phyloP scores from a whole-genome alignment of 1,284 basidiomycete genomes.

The Puccinia polysora region DNA sequence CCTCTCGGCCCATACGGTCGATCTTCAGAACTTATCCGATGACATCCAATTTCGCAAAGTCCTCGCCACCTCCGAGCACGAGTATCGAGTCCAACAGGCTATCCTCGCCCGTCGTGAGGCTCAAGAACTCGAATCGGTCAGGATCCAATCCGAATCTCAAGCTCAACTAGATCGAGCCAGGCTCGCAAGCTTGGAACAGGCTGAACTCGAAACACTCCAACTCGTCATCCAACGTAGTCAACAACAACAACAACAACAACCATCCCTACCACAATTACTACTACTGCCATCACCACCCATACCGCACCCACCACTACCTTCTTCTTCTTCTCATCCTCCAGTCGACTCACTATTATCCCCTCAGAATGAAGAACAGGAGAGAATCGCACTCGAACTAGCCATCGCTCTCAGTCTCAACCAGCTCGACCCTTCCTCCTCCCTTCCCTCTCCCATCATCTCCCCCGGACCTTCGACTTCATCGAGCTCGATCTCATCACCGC shows the following conservation, averaged over 20 bases:
- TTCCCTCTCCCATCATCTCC: too few species aligned
- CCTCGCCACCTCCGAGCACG: neutral
- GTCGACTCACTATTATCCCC: too few species aligned
- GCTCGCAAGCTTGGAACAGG: neutral
- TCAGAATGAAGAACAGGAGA: slow-evolving; percentile 6
- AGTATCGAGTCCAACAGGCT: neutral
- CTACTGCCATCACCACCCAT: too few species aligned
- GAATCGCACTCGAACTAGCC: slow-evolving; percentile 12
- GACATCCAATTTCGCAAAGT: neutral
- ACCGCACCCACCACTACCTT: too few species aligned
- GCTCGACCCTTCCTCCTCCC: neutral
- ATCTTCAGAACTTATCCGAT: too few species aligned
- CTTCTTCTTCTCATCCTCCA: too few species aligned
- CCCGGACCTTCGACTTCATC: too few species aligned
- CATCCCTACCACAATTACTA: neutral
- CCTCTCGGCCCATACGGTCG: too few species aligned
- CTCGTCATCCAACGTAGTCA: slow-evolving; percentile 12
- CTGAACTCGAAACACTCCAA: neutral
- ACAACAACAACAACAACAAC: neutral
- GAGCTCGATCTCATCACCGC: too few species aligned
- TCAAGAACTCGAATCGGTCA: slow-evolving; percentile 2
- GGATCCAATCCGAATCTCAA: slow-evolving; percentile 1
- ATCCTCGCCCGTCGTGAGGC: neutral
- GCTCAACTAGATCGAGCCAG: neutral
- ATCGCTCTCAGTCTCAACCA: slow-evolving; percentile 13